phyloP scores from a whole-genome alignment of 805 yeast species.

The Ogataea thermomethanolica region DNA sequence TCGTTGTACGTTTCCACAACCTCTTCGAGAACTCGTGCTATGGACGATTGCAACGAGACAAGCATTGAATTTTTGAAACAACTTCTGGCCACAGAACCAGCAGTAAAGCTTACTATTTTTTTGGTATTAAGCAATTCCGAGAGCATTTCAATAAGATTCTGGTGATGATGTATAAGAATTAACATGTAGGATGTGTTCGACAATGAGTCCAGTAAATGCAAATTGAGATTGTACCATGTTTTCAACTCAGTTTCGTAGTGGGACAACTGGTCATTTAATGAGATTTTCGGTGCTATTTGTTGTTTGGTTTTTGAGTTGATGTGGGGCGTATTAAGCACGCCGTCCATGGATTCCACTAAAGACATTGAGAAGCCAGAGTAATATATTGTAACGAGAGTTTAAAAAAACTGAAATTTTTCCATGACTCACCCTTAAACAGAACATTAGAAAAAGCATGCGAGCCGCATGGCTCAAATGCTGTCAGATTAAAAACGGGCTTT shows the following conservation, averaged over 20 bases:
- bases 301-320: too few species aligned
- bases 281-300: too few species aligned
- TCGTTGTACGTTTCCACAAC: slow-evolving; percentile 6
- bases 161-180: slow-evolving; percentile 11
- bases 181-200: slow-evolving; percentile 12
- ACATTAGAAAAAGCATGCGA: not conserved
- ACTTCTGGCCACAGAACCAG: slow-evolving; percentile 12
- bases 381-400: too few species aligned
- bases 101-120: slow-evolving; percentile 11
- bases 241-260: slow-evolving; percentile 15
- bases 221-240: slow-evolving; percentile 17
- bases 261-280: slow-evolving; percentile 6
- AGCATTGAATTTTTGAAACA: slow-evolving; percentile 18
- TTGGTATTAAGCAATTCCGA: slow-evolving; percentile 13
- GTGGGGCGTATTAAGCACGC: too few species aligned
- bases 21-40: not conserved
- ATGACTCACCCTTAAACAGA: slow-evolving; percentile 4
- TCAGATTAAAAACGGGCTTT: not conserved
- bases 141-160: slow-evolving; percentile 7
- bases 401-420: too few species aligned
- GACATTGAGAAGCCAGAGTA: slow-evolving; percentile 1
- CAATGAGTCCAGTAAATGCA: slow-evolving; percentile 16
- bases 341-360: not conserved
- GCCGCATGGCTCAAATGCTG: slow-evolving; percentile 2
- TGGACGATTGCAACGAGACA: slow-evolving; percentile 2